These are phyloP conservation scores for Melastoma candidum DNA, from an alignment of 441 rosid species.

Conservation along the genomic window DNA sequence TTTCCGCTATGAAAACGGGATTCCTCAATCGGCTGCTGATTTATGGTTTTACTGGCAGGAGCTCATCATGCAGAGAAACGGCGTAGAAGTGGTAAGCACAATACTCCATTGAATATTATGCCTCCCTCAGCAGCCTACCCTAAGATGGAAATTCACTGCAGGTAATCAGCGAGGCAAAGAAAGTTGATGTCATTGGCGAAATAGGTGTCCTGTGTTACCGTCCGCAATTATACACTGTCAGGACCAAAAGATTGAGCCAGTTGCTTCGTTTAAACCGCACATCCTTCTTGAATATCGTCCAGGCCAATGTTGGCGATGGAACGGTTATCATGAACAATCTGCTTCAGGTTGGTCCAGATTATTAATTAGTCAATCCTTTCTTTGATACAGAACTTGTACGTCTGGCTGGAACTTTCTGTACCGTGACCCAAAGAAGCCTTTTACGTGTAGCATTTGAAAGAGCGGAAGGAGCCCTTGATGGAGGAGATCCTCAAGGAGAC, in stretches of 20 bases:
- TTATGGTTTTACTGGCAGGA: conserved; percentile 34
- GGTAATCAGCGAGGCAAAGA: too few relatives aligned
- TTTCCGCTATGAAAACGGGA: neutral
- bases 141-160: too few relatives aligned
- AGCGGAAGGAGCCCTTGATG: conserved; percentile 42
- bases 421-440: neutral
- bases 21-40: neutral
- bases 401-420: too few relatives aligned
- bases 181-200: too few relatives aligned
- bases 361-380: too few relatives aligned
- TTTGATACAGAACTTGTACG: too few relatives aligned
- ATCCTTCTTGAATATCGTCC: conserved; percentile 25
- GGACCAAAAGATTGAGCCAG: conserved; percentile 73
- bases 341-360: conserved; percentile 49
- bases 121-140: too few relatives aligned
- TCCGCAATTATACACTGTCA: conserved; percentile 68
- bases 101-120: too few relatives aligned
- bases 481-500: conserved; percentile 44
- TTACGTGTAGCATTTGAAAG: conserved; percentile 59
- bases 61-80: conserved; percentile 35
- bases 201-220: too few relatives aligned
- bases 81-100: conserved; percentile 57
- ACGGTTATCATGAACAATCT: conserved; percentile 81
- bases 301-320: conserved; percentile 86
- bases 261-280: conserved; percentile 84